Base-by-base conservation (phyloP, 495 filamentous ascomycete genomes). In the Penicillium waksmanii region DNA sequence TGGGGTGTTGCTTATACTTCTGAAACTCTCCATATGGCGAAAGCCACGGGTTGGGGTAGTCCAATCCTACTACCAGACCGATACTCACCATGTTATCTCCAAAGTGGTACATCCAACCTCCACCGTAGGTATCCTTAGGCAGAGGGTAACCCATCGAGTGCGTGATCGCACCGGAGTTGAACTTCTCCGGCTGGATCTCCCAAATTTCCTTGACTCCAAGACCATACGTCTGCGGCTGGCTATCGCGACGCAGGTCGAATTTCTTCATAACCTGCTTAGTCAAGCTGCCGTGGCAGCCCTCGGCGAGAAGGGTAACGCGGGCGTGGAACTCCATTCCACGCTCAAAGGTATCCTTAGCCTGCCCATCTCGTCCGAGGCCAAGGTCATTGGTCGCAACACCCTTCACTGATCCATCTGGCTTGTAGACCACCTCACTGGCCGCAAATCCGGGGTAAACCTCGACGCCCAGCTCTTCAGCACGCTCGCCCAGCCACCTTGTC, bases 321-420 rank as follows among this genome's bases (percentile, higher is more conserved):
- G 96, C 96, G 71, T 97, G 92, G 73, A 99, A 99, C 76, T 96
- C 95, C 95, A 99, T 99, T 43, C 95, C 95, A 51, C 95, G 80
- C 76, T 97, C 93, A 66, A 97, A 99, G n/a, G 75, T 86, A 23
- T 94, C 84, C 76, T 96, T 99, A 5, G 93, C 85, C 74, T 90
- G 89, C 13, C 93, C 94, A 60, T 87, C 81, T 31, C 92, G 84
- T 5, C 82, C 85, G 49, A 98, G 82, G 6, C 95, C 95, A 23
- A 97, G 73, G 71, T 99, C 96, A 66, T 98, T 98, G 50, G 95
- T 99, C 18, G 95, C 95, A 35, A 99, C 95, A 64, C 95, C 95
- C 73, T 87, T 88, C 35, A 99, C 95, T 2, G 88, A 89, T 3
- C 95, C 94, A 68, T 97, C 93, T 9, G 83, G 61, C 35, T 85